These are phyloP conservation scores for Xerocomus nothofagi DNA, from an alignment of 1,284 basidiomycete genomes.

Conservation along the genomic window DNA sequence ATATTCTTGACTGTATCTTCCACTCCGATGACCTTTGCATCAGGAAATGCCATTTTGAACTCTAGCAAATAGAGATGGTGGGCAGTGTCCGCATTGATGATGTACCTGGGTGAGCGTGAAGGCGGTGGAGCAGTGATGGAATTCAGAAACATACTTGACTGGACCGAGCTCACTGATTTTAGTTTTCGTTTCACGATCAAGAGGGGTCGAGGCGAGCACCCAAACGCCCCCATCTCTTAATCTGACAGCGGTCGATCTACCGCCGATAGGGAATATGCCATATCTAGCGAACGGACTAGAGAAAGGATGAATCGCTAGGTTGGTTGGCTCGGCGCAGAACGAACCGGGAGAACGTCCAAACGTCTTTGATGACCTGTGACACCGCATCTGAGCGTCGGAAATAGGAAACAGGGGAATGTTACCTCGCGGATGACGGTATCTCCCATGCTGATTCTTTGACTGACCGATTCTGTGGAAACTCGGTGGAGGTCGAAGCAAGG, in stretches of 20 bases:
- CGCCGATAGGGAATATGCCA: conserved; percentile 72
- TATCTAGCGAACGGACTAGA: conserved; percentile 68
- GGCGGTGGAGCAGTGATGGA: neutral
- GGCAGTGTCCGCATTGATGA: conserved; percentile 62
- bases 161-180: conserved; percentile 75
- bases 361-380: conserved; percentile 50
- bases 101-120: conserved; percentile 47
- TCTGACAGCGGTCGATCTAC: conserved; percentile 81
- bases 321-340: conserved; percentile 14
- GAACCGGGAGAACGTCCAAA: conserved; percentile 77
- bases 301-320: conserved; percentile 10
- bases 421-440: conserved; percentile 34
- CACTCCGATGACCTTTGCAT: conserved; percentile 73
- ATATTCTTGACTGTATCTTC: conserved; percentile 50
- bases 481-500: conserved; percentile 23
- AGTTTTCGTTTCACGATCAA: conserved; percentile 69
- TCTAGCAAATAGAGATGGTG: conserved; percentile 71
- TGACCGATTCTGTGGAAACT: conserved; percentile 3
- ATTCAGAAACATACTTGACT: conserved; percentile 55
- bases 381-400: neutral
- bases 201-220: conserved; percentile 83
- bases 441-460: conserved; percentile 17
- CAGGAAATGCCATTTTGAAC: conserved; percentile 74
- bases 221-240: conserved; percentile 74
- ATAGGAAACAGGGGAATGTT: conserved; percentile 4